Conservation (phyloP, 139 green algal species). For the Spirogloea muscicola region DNA sequence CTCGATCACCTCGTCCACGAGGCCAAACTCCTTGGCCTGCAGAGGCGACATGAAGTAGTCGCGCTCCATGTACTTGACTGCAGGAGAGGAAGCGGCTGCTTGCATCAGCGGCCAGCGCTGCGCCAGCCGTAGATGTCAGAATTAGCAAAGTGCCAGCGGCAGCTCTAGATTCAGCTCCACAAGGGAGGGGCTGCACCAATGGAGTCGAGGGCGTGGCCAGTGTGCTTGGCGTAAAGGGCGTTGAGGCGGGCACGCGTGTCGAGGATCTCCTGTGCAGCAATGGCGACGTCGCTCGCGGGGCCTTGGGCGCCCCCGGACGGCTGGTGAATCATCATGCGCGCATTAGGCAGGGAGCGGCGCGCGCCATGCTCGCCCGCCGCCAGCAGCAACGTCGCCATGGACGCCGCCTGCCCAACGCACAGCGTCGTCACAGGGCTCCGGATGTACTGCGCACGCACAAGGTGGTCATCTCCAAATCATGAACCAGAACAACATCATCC, state of each 20-base stretch:
- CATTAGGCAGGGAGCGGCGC: constrained; percentile 76
- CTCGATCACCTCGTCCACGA: constrained; percentile 32
- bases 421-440: constrained; percentile 81
- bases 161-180: no score
- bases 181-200: constrained; percentile 27
- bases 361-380: constrained; percentile 62
- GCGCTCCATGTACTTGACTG: constrained; percentile 19
- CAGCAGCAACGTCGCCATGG: constrained; percentile 91
- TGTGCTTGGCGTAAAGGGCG: constrained; percentile 81
- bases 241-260: constrained; percentile 70
- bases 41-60: constrained; percentile 22
- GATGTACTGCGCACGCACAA: constrained; percentile 86
- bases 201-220: constrained; percentile 49
- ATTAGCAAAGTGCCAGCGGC: no score
- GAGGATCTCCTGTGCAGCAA: constrained; percentile 87
- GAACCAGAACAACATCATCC: no score
- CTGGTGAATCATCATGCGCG: constrained; percentile 96
- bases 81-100: no score
- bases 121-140: no score
- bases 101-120: no score
- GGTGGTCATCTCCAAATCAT: no score
- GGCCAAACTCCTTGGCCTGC: constrained; percentile 21
- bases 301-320: constrained; percentile 61
- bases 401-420: constrained; percentile 86
- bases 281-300: constrained; percentile 89